Percentiles rank a stretch among this genome's conserved stretches.
Evolutionary conservation across 495 filamentous ascomycete genomes (phyloP).

Genomic region (Tirmania nivea): DNA sequence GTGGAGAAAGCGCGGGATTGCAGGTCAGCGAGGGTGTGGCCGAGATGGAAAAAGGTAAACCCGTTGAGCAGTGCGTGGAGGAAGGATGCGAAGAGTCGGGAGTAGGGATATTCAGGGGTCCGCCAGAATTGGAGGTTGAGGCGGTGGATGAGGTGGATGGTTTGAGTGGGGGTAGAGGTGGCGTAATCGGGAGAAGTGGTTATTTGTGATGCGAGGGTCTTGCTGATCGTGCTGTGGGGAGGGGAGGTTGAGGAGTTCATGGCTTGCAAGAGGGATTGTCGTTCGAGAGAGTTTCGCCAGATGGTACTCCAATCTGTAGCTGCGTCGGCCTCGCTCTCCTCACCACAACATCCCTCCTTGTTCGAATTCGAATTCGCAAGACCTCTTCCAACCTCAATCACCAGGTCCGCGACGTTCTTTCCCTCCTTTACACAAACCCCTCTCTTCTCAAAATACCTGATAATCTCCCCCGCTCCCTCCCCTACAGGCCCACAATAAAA

Average conservation of each 20-base stretch:
- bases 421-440: conserved; percentile 37
- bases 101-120: conserved; percentile 43
- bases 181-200: conserved; percentile 34
- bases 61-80: conserved; percentile 52
- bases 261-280: background rate
- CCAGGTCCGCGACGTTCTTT: conserved; percentile 70
- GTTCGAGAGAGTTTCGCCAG: conserved; percentile 38
- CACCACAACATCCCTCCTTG: conserved; percentile 29
- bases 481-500: conserved; percentile 53
- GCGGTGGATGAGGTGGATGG: conserved; percentile 34
- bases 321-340: conserved; percentile 26
- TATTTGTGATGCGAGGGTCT: background rate
- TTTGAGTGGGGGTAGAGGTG: conserved; percentile 34
- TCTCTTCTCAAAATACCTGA: conserved; percentile 43
- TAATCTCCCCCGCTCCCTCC: conserved; percentile 33
- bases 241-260: background rate
- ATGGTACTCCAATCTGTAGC: conserved; percentile 45
- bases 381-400: conserved; percentile 58
- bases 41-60: conserved; percentile 70
- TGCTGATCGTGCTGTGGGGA: background rate
- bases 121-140: conserved; percentile 47
- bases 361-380: background rate
- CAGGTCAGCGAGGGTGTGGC: conserved; percentile 43
- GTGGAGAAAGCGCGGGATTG: conserved; percentile 61
- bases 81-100: conserved; percentile 43